Base-by-base conservation (phyloP, 1,284 basidiomycete genomes). In the Xanthoconium separans region DNA sequence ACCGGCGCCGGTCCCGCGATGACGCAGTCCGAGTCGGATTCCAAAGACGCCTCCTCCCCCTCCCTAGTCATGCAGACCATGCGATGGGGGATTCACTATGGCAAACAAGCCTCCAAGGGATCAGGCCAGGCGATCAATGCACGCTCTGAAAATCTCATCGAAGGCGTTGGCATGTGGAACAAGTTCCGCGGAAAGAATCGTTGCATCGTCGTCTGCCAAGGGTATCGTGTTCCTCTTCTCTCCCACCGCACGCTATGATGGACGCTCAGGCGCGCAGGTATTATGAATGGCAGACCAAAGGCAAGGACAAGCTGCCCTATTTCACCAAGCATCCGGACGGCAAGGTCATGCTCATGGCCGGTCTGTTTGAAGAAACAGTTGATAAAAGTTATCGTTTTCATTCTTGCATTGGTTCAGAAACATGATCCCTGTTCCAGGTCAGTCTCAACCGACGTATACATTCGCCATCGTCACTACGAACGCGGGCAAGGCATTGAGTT, bases 71-170 rank as follows among this genome's bases (percentile, higher is more conserved):
- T 89, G 59, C 85, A 89, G 31, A 82, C 85, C 6, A 92, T 93
- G 93, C 87, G 87, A 65, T 98, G 95, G 95, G 95, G 95, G 1
- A 77, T 98, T 2, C 86, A 91, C 65, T 95, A 88, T 82, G 85
- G 82, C 63, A 93, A 93, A 65, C 80, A 86, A 40, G 82, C 87
- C 51, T 81, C 87, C 57, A 82, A 80, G 50, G 75, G 76, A 1
- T 71, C 93, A 24, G 24, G 24, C 53, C 91, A 83, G 62, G 95
- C 95, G 0, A 96, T 92, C 59, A 98, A 98, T 62, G 93, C 95
- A 0, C 84, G 93, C 22, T 81, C 85, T 10, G 95, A 98, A 70
- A 89, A 85, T 34, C 77, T 98, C 15, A 71, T 91, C 36, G 85
- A 84, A 51, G 83, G 84, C 8, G 72, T 77, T 4, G 89, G 90